These are phyloP conservation scores for Kwoniella pini DNA, from an alignment of 768 basidiomycete genomes.

Conservation along the genomic window DNA sequence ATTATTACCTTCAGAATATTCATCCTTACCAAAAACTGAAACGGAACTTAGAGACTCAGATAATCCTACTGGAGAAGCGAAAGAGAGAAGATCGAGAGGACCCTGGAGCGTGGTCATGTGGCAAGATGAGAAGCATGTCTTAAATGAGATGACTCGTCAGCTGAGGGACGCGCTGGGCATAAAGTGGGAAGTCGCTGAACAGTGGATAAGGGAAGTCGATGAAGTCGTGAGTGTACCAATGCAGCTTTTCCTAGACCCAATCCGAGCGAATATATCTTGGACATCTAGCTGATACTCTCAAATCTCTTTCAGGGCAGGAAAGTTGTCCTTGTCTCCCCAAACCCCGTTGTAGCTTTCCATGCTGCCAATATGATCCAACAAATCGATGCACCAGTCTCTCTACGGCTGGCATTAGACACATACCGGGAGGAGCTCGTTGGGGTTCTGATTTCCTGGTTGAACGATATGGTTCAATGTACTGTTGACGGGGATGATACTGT, in stretches of 20 bases:
- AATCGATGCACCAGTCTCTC: constrained; percentile 87
- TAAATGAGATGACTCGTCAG: constrained; percentile 70
- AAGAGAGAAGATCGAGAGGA: constrained; percentile 23
- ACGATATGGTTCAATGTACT: constrained; percentile 40
- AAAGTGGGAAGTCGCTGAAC: constrained; percentile 29
- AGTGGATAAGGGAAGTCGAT: constrained; percentile 44
- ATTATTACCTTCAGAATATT: constrained; percentile 63
- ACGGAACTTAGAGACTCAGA: constrained; percentile 39
- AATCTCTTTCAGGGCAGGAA: constrained; percentile 80
- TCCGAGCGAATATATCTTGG: too few relatives aligned
- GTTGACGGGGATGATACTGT: constrained; percentile 43
- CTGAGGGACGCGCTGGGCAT: constrained; percentile 46
- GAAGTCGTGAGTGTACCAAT: constrained; percentile 33
- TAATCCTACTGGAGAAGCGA: constrained; percentile 20
- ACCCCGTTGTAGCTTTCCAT: constrained; percentile 64
- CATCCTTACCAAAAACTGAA: constrained; percentile 56
- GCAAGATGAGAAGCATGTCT: constrained; percentile 98
- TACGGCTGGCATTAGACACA: constrained; percentile 81
- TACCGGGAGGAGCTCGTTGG: constrained; percentile 82
- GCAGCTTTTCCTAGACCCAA: too few relatives aligned
- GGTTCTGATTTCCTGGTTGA: constrained; percentile 63
- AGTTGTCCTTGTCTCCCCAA: constrained; percentile 72
- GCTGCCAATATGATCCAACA: constrained; percentile 76
- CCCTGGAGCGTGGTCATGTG: constrained; percentile 67
- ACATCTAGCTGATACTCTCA: too few relatives aligned